Evolutionary conservation across 2,329 filamentous ascomycete genomes (phyloP), one percentile per base, ranked within the genome.

Genomic region (Cladosporium velox): DNA sequence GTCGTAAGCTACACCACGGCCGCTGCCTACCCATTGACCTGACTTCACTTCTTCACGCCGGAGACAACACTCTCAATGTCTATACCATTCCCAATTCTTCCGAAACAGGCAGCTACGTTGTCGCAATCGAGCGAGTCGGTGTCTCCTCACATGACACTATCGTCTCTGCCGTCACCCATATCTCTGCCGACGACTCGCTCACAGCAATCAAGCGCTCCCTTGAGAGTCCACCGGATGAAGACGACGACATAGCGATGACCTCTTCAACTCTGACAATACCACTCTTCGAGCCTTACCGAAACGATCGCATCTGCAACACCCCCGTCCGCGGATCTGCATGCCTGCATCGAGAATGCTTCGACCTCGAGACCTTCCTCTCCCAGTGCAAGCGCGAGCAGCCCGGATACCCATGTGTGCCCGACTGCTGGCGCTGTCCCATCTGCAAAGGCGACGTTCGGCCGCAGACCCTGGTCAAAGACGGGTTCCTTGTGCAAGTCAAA

Each of bases 341-440:
- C 76, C 81, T 81, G 28, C 94, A 99, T 75, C 81, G 90, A 41
- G 92, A 97, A 74, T 97, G 93, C 75, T 97, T 98, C 75, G 94
- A 98, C 75, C 86, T 97, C 8, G 85, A 90, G 24, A 93, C 87
- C 0, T 98, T 92, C 81, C 84, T 99, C 10, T 77, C 82, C 15
- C 91, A 90, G 5, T 87, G 91, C 18, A 71, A 70, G 34, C 83
- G 81, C 70, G 71, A 73, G 59, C 75, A 81, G 70, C 49, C 77
- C 68, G 51, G 64, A 24, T 68, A 64, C 57, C 69, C 74, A 5
- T 72, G 69, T 8, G 79, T 85, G 64, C 81, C 86, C 0, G 91
- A 95, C 72, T 86, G 87, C 62, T 97, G 93, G 93, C 90, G 86
- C 69, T 99, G 95, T 72, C 95, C 95, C 0, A 87, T 96, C 34